phyloP scores from a whole-genome alignment of 306 rosid genomes.

The Rosa rugosa region DNA sequence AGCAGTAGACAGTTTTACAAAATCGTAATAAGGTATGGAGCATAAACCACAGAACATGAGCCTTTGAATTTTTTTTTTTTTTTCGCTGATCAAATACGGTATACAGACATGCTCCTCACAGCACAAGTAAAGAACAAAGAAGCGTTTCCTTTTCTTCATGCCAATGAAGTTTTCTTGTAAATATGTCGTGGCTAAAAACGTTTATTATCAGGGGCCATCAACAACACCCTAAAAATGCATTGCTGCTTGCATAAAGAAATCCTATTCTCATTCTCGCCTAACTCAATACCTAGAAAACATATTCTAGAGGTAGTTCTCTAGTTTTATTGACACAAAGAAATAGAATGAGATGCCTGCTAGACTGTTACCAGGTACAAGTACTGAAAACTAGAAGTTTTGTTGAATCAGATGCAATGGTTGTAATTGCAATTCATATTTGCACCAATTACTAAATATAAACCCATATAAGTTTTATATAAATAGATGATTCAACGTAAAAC shows the following conservation, averaged over 20 bases:
- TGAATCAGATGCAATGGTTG: not conserved
- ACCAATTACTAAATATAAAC: not conserved
- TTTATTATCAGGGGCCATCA: not conserved
- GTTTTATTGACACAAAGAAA: not conserved
- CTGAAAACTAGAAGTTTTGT: not conserved
- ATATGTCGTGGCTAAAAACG: too few species aligned
- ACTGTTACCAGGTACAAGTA: not conserved
- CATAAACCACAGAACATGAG: too few species aligned
- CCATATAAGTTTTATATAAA: not conserved
- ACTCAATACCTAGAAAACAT: not conserved
- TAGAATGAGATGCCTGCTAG: not conserved
- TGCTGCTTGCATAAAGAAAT: not conserved
- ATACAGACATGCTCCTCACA: not conserved
- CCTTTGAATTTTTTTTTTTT: too few species aligned
- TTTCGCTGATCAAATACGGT: too few species aligned
- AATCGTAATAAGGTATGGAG: too few species aligned
- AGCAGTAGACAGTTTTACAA: too few species aligned
- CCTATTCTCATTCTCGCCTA: not conserved
- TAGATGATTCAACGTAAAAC: conserved; percentile 18
- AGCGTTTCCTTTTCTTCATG: not conserved
- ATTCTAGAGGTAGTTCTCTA: not conserved
- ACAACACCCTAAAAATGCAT: too few species aligned
- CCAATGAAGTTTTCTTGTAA: not conserved
- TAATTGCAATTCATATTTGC: not conserved
- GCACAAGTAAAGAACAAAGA: not conserved